A percentile compares a stretch with the other conserved stretches of the same genome.
Evolutionary conservation across 371 early-diverging fungal species (phyloP).

Genomic region (Rhizopus microsporus): DNA sequence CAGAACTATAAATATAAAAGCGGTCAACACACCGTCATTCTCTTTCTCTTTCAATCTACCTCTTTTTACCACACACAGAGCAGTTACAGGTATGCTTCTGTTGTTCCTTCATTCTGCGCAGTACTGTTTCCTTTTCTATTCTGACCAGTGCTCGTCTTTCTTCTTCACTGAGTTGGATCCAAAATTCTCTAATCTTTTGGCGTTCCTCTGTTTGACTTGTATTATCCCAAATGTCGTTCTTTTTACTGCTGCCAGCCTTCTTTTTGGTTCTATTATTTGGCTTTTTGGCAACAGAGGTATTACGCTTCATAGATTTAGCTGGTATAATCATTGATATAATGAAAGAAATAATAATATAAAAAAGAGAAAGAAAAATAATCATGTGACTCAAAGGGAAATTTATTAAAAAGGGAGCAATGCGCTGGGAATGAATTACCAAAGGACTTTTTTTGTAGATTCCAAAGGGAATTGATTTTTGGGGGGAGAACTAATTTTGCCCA

Average conservation of each 20-base stretch:
- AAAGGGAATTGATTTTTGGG: too few species aligned
- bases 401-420: too few species aligned
- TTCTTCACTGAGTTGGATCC: constrained; percentile 84
- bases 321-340: background rate
- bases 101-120: constrained; percentile 92
- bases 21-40: background rate
- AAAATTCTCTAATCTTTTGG: constrained; percentile 85
- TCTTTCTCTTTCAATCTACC: constrained; percentile 47
- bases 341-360: background rate
- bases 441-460: too few species aligned
- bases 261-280: background rate
- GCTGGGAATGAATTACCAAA: too few species aligned
- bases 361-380: background rate
- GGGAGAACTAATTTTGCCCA: too few species aligned
- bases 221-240: constrained; percentile 69
- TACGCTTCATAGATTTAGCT: background rate
- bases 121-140: constrained; percentile 89
- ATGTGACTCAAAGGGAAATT: background rate
- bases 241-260: background rate
- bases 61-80: constrained; percentile 87
- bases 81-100: constrained; percentile 90
- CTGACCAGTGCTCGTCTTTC: constrained; percentile 83
- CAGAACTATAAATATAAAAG: constrained; percentile 32
- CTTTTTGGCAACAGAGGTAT: background rate
- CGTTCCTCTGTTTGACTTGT: constrained; percentile 80